A percentile compares a stretch with the other conserved stretches of the same genome.
Evolutionary conservation across 1,139 yeast genomes (phyloP).

Genomic region (Kodamaea arcana): DNA sequence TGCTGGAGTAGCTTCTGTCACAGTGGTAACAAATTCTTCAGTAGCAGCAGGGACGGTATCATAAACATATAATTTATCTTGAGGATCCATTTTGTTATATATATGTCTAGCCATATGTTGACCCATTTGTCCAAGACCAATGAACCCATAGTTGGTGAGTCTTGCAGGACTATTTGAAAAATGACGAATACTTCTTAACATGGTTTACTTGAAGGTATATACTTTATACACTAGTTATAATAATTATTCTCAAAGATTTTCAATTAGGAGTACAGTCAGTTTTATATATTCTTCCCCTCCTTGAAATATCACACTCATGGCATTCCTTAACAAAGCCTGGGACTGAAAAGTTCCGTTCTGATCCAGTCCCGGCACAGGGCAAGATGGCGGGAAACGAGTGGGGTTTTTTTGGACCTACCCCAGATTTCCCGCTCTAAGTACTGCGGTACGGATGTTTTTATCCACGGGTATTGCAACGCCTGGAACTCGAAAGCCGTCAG

Average conservation of each 20-base stretch:
- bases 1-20: slow-evolving; percentile 21
- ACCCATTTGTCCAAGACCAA: slow-evolving; percentile 62
- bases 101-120: slow-evolving; percentile 57
- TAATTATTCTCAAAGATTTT: too few species aligned
- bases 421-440: neutral
- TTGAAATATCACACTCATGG: slow-evolving; percentile 2
- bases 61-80: slow-evolving; percentile 42
- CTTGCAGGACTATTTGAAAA: slow-evolving; percentile 17
- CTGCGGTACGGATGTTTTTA: neutral
- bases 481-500: neutral
- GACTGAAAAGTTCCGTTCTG: too few species aligned
- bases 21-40: slow-evolving; percentile 23
- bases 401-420: neutral
- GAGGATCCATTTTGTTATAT: slow-evolving; percentile 35
- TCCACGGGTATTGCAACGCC: neutral
- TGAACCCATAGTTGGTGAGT: slow-evolving; percentile 43
- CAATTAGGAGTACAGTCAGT: neutral
- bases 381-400: neutral
- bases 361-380: too few species aligned
- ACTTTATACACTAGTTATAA: too few species aligned
- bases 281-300: slow-evolving; percentile 1
- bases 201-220: too few species aligned
- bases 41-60: slow-evolving; percentile 38
- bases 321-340: too few species aligned
- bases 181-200: slow-evolving; percentile 16